Percentiles rank a stretch among this genome's conserved stretches.
phyloP scores from a whole-genome alignment of 164 flowering plant genomes.

The Umbellularia californica region DNA sequence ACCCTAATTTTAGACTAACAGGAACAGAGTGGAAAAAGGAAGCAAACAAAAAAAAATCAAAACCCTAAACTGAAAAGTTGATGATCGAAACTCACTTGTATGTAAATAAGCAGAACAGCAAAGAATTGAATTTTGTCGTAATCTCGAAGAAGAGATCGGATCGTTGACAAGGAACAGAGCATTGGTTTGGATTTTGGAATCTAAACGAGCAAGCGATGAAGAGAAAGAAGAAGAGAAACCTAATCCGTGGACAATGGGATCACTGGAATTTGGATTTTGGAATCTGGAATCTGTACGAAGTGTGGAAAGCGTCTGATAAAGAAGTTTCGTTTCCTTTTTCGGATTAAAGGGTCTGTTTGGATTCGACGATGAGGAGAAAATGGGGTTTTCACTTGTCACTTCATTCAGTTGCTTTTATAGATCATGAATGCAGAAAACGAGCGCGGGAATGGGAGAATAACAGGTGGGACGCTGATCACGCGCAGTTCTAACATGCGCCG shows the following conservation, averaged over 20 bases:
- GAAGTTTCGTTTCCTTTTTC: too few species aligned
- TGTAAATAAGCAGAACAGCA: constrained; percentile 61
- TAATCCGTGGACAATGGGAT: neutral
- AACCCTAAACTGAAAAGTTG: neutral
- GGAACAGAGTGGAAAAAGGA: too few species aligned
- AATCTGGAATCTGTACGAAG: neutral
- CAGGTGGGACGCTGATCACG: neutral
- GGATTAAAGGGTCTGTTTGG: neutral
- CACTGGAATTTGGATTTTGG: neutral
- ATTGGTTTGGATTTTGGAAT: constrained; percentile 24
- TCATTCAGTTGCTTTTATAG: neutral
- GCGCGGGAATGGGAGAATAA: neutral
- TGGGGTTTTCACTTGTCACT: neutral
- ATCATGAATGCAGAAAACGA: neutral
- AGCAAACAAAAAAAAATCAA: neutral
- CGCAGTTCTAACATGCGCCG: constrained; percentile 2
- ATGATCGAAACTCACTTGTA: constrained; percentile 40
- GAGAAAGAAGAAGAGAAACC: neutral
- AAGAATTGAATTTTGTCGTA: constrained; percentile 56
- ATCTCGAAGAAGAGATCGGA: constrained; percentile 62
- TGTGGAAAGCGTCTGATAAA: neutral
- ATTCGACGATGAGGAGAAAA: neutral
- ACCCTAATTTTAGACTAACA: neutral
- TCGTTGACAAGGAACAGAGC: constrained; percentile 17
- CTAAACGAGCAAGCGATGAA: neutral